Base-by-base conservation (phyloP, 495 filamentous ascomycete genomes). In the Alectoria sarmentosa region DNA sequence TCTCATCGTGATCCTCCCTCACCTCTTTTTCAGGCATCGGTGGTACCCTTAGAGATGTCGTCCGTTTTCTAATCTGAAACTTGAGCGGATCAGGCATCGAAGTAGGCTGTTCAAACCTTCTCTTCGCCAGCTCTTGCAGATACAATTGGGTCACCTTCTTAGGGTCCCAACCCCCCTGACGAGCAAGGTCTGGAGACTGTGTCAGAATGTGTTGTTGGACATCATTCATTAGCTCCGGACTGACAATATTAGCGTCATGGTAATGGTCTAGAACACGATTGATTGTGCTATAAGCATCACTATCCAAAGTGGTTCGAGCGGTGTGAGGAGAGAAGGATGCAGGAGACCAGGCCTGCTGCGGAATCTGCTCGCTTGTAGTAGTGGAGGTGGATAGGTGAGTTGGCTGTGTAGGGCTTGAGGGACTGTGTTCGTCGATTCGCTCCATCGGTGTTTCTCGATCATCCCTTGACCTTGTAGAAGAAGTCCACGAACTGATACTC, bases 401-500 rank as follows among this genome's bases (percentile, higher is more conserved):
- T 8, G 46, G 26, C 28, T 59, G 65, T 32, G 62, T 49, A 56
- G 60, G 8, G 32, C 41, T 39, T 13, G 64, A 28, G 7, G 71
- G 65, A 38, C 63, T 63, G 21, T 66, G 57, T 46, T 73, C 71
- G 41, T 71, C 71, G 37, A 71, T 71, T 17, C 67, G 63, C 49
- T 70, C 71, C 64, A 71, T 64, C 7, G 55, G 65, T 42, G 54
- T 52, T 15, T 71, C 66, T 61, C 74, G 74, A 13, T 74, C 78
- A 38, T 82, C 74, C 48, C 60, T 67, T 26, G 67, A 62, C 26
- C 71, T 75, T 54, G 75, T 65, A 28, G 79, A 83, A 17, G 78
- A 82, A 2, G 80, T 79, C 80, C 81, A 83, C 30, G 81, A 83
- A 54, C 79, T 77, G 69, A 78, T 77, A 58, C 80, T 82, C 81